Base-by-base conservation (phyloP, 805 yeast species). In the Starmerella stigmatis region DNA sequence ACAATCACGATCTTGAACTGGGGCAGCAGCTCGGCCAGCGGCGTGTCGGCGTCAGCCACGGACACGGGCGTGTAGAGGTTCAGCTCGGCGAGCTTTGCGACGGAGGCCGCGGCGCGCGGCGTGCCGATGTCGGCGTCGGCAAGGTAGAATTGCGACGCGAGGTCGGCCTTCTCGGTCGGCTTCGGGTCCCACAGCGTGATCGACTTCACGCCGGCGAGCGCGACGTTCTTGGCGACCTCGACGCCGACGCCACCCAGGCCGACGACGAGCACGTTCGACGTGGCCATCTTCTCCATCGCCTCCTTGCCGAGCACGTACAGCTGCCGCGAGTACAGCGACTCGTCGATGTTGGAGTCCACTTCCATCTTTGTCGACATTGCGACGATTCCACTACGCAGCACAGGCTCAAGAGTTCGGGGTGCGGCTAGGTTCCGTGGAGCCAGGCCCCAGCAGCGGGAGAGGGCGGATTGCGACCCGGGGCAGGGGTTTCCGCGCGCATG, bases 221-320 rank as follows among this genome's bases (percentile, higher is more conserved):
- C 94, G 45, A 92, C 86, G 64, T 92, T 92, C 67, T 92, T 92
- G 20, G 98, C 96, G 47, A 92, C 86, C 66, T 92, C 99, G 34
- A 85, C 74, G 59, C 99, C 99, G 39, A 92, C 69, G 39, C 99
- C 99, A 60, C 78, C 80, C 46, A 89, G 69, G 3, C 99, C 98
- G 51, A 88, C 76, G 39, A 92, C 72, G 41, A 92, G 74, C n/a
- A 92, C 96, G 57, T 83, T 86, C 21, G 97, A 86, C 54, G 76
- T 73, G 58, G 88, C 95, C 96, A 92, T 84, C 64, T 86, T 84
- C 57, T 88, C 70, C 99, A 92, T 92, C 43, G 99, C 99, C 54
- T 92, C 99, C 58, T 85, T 86, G 51, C 99, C 99, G 53, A 92
- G 67, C 43, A 92, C 99, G 58, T 89, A 65, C 64, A 92, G 75